Base-by-base conservation (phyloP, 495 filamentous ascomycete genomes). In the Xylaria grammica region DNA sequence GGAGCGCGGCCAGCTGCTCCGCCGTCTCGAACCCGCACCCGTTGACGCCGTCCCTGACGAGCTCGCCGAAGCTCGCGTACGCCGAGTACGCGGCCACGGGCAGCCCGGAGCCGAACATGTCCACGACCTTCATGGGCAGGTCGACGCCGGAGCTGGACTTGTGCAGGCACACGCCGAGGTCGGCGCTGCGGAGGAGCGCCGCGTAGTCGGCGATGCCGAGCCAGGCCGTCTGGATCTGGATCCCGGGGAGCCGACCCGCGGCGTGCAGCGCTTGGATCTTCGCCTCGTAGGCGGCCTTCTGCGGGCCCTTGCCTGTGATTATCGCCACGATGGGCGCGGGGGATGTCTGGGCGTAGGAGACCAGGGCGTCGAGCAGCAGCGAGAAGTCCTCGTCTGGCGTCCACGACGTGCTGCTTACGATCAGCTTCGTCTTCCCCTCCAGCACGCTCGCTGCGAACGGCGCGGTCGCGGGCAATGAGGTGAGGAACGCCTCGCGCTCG, bases 121-220 rank as follows among this genome's bases (percentile, higher is more conserved):
- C 95, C 6, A 99, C 94, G 8, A 99, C 94, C 78, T 99, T 99
- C 95, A 99, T 99, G 0, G 95, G 95, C 24, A 99, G 78, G 78
- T 99, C 95, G 0, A 99, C 92, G 3, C 95, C 95, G 48, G 92
- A 96, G 67, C 90, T 94, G 66, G 91, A 96, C 58, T 86, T 96
- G 75, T 99, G 95, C 52, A 99, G 81, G 69, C 91, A 95, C 19
- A 99, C 85, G 2, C 95, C 95, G 11, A 98, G 75, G 62, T 97
- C 95, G 19, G 95, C 94, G 46, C 89, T 89, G 29, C 88, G 92
- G n/a, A 99, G 83, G 13, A 98, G 83, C 4, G 76, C 82, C 1
- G 95, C 94, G 74, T 99, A 99, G 71, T 97, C 92, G 29, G 83
- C 78, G 7, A 90, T 87, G 36, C 84, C 88, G 7, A 98, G 81